Percentiles rank a stretch among this genome's conserved stretches.
These are phyloP conservation scores for Aureobasidium musti DNA, from an alignment of 2,329 filamentous ascomycete species.

Conservation along the genomic window DNA sequence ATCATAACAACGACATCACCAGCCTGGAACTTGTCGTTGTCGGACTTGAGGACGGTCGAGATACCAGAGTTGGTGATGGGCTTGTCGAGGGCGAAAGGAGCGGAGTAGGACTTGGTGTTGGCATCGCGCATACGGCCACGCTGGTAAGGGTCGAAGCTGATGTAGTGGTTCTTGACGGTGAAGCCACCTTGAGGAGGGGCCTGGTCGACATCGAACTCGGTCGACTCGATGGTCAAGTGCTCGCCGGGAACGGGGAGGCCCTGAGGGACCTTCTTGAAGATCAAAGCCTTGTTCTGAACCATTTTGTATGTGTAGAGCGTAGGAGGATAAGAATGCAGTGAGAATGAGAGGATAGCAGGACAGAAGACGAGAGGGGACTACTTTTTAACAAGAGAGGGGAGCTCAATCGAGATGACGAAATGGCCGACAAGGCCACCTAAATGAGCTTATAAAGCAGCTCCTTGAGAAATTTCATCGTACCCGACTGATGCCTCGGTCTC, in stretches of 20 bases:
- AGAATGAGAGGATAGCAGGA: not conserved
- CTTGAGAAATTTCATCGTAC: not conserved
- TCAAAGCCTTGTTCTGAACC: slow-evolving; percentile 70
- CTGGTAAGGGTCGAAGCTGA: slow-evolving; percentile 83
- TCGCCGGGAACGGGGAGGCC: slow-evolving; percentile 69
- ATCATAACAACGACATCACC: slow-evolving; percentile 65
- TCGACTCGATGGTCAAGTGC: slow-evolving; percentile 67
- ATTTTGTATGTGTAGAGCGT: slow-evolving; percentile 37
- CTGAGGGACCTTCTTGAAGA: slow-evolving; percentile 69
- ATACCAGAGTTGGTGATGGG: slow-evolving; percentile 67
- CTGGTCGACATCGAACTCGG: slow-evolving; percentile 66
- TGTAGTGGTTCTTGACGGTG: slow-evolving; percentile 68
- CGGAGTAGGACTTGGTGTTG: slow-evolving; percentile 65
- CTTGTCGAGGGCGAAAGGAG: slow-evolving; percentile 62
- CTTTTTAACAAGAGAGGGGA: slow-evolving; percentile 3
- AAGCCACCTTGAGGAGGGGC: slow-evolving; percentile 65
- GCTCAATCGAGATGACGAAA: slow-evolving; percentile 27
- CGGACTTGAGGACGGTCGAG: slow-evolving; percentile 70
- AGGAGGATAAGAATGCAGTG: not conserved
- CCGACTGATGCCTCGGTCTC: not conserved
- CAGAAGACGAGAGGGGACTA: not conserved
- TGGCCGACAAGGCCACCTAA: slow-evolving; percentile 9
- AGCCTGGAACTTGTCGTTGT: slow-evolving; percentile 61
- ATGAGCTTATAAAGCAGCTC: slow-evolving; percentile 26
- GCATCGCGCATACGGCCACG: slow-evolving; percentile 74